Conservation (phyloP, 441 rosid species). For the Jatropha podagrica region DNA sequence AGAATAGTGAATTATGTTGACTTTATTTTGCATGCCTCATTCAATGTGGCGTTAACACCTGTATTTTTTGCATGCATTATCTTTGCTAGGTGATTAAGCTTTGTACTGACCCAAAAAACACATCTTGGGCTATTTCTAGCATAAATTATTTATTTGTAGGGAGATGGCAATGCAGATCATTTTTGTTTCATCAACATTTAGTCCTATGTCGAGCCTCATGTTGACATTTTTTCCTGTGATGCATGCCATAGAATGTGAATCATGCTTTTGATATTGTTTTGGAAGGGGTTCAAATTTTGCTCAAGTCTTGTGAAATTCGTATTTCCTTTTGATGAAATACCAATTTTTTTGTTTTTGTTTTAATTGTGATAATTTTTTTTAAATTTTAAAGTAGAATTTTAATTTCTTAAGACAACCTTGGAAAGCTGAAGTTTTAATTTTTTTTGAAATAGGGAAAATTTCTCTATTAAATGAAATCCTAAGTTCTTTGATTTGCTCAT, state of each 20-base stretch:
- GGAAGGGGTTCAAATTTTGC: neutral
- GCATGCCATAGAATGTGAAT: neutral
- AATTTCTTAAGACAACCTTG: neutral
- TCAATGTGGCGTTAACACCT: constrained; percentile 1
- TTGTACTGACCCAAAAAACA: neutral
- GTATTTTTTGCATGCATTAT: constrained; percentile 13
- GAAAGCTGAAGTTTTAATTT: neutral
- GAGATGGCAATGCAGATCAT: neutral
- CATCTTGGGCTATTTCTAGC: neutral
- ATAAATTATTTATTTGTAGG: too few species aligned
- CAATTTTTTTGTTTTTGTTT: too few species aligned
- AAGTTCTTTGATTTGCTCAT: neutral
- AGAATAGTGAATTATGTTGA: constrained; percentile 8
- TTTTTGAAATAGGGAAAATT: neutral
- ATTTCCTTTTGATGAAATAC: neutral
- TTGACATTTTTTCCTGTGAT: neutral
- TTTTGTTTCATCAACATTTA: neutral
- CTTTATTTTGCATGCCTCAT: constrained; percentile 13
- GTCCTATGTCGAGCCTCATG: neutral
- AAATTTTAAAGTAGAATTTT: neutral
- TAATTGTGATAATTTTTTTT: too few species aligned
- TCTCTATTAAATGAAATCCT: neutral
- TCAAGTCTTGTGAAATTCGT: neutral
- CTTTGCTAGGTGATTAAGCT: neutral
- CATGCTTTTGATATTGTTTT: neutral